Conservation (phyloP, 1,284 basidiomycete species). For the Rhodotorula sp. region DNA sequence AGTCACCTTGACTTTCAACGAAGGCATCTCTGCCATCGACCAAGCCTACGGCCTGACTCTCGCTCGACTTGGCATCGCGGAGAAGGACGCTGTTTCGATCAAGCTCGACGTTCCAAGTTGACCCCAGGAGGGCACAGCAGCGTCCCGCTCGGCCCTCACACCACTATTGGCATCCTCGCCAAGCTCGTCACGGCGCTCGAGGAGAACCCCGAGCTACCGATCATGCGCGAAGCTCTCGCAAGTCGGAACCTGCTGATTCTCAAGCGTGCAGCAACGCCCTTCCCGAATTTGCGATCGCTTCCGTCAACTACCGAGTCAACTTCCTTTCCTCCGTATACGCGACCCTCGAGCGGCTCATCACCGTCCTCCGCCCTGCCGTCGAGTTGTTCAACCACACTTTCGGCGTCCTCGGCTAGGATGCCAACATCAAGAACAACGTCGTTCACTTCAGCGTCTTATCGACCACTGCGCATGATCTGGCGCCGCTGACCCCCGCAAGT, state of each 20-base stretch:
- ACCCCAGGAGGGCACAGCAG: constrained; percentile 43
- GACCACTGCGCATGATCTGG: constrained; percentile 55
- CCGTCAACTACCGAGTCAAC: constrained; percentile 61
- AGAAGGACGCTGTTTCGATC: constrained; percentile 50
- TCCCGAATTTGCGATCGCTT: constrained; percentile 41
- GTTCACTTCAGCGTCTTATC: constrained; percentile 13
- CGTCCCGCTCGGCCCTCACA: constrained; percentile 38
- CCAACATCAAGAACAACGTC: constrained; percentile 1
- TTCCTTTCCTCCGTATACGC: constrained; percentile 54
- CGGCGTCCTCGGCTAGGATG: constrained; percentile 51
- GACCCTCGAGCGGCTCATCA: constrained; percentile 53
- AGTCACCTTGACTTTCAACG: constrained; percentile 60
- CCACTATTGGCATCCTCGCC: constrained; percentile 62
- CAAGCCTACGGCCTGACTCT: constrained; percentile 47
- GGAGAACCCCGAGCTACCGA: constrained; percentile 53
- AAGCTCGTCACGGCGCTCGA: constrained; percentile 60
- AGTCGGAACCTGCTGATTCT: too few species aligned
- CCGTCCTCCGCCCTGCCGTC: constrained; percentile 54
- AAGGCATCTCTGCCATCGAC: constrained; percentile 51
- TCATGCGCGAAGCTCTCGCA: constrained; percentile 42
- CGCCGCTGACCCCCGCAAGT: constrained; percentile 56
- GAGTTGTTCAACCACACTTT: constrained; percentile 57
- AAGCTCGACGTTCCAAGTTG: constrained; percentile 38
- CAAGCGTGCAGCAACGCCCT: constrained; percentile 26
- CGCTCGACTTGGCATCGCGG: constrained; percentile 52